These are phyloP conservation scores for Fusarium sp. DNA, from an alignment of 2,329 filamentous ascomycete species.

Conservation along the genomic window DNA sequence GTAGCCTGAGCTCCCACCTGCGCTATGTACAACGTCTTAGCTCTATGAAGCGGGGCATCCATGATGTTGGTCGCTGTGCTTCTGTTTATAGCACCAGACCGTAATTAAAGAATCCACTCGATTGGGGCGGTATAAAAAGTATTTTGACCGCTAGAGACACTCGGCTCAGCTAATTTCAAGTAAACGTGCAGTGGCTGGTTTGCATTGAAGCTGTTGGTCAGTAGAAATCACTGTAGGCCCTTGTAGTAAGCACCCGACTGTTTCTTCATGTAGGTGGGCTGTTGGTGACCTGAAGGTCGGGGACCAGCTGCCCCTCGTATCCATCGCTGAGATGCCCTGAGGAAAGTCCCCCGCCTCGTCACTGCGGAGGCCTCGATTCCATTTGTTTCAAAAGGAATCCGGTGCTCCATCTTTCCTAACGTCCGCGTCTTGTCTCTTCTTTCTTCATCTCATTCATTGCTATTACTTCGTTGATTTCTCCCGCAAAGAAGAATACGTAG, in stretches of 20 bases:
- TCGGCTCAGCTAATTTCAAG: slow-evolving; percentile 12
- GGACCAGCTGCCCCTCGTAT: slow-evolving; percentile 23
- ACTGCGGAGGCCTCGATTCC: slow-evolving; percentile 34
- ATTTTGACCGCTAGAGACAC: slow-evolving; percentile 16
- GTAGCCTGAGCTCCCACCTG: slow-evolving; percentile 34
- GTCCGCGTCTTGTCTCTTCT: slow-evolving; percentile 14
- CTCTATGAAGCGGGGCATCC: slow-evolving; percentile 28
- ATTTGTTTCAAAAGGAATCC: slow-evolving; percentile 43
- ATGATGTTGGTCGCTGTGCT: slow-evolving; percentile 12
- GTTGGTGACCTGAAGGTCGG: no score
- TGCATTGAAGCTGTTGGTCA: slow-evolving; percentile 2
- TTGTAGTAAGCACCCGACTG: slow-evolving; percentile 25
- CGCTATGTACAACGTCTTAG: slow-evolving; percentile 19
- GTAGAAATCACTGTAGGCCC: slow-evolving; percentile 2
- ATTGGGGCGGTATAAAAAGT: slow-evolving; percentile 28
- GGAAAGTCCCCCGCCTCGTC: slow-evolving; percentile 34
- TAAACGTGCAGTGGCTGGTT: slow-evolving; percentile 15
- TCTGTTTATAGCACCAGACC: slow-evolving; percentile 30
- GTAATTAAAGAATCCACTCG: slow-evolving; percentile 16
- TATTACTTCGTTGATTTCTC: slow-evolving; percentile 10
- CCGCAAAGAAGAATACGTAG: slow-evolving; percentile 25
- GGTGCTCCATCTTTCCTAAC: slow-evolving; percentile 42
- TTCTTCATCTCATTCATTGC: slow-evolving; percentile 18
- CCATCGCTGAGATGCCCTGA: slow-evolving; percentile 7
- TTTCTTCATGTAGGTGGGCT: neutral